Percentiles rank a stretch among this genome's conserved stretches.
Evolutionary conservation across 2,329 filamentous ascomycete genomes (phyloP).

Genomic region (Fusarium humuli): DNA sequence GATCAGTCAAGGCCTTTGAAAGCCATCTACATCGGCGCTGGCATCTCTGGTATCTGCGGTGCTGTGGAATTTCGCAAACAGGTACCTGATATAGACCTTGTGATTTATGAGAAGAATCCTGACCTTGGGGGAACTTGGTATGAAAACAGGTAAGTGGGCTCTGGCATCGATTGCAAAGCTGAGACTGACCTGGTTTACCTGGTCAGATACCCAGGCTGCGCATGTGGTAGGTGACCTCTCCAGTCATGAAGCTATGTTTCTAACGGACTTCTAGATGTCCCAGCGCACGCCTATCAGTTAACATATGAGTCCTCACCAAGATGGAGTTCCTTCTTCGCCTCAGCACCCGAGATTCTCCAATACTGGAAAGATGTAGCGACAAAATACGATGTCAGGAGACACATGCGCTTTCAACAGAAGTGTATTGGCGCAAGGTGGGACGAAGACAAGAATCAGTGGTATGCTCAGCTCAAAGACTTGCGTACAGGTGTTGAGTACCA

Average conservation of each 20-base stretch:
- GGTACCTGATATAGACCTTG: conserved; percentile 2
- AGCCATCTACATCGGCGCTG: conserved; percentile 14
- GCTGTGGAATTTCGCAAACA: conserved; percentile 18
- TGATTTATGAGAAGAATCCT: conserved; percentile 21
- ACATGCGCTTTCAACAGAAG: conserved; percentile 16
- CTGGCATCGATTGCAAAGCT: no score
- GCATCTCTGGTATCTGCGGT: conserved; percentile 10
- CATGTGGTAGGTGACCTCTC: neutral
- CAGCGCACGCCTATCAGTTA: conserved; percentile 16
- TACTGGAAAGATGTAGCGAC: conserved; percentile 15
- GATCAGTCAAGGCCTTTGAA: conserved; percentile 11
- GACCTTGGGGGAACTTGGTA: conserved; percentile 23
- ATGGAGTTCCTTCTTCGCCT: conserved; percentile 22
- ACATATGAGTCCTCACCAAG: conserved; percentile 7
- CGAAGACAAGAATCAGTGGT: conserved; percentile 1
- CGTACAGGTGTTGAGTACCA: neutral
- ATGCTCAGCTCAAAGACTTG: conserved; percentile 15
- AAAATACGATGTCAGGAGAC: conserved; percentile 1
- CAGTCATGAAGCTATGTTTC: accelerated
- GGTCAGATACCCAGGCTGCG: conserved; percentile 13
- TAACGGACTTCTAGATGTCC: neutral
- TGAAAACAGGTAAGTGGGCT: conserved; percentile 4
- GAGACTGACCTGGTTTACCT: neutral
- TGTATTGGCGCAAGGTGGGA: conserved; percentile 1
- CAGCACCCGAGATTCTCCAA: conserved; percentile 12